Percentiles rank a stretch among this genome's conserved stretches.
Evolutionary conservation across 768 basidiomycete species (phyloP).

Genomic region (Hygrocybe punicea): DNA sequence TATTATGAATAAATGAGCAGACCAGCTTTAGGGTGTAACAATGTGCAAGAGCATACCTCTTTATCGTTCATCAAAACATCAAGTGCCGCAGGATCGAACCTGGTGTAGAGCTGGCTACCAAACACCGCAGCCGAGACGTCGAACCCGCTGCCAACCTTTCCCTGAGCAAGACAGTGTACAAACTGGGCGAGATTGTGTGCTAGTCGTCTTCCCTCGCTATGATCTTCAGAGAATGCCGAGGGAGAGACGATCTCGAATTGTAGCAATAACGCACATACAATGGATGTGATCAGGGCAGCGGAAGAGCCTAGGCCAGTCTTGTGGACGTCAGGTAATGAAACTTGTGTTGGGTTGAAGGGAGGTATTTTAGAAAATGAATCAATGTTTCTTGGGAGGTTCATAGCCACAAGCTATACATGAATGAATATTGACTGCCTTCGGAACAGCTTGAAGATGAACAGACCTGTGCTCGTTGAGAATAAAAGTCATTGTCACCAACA

Average conservation of each 20-base stretch:
- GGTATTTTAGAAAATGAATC: slow-evolving; percentile 64
- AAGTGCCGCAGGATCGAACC: slow-evolving; percentile 75
- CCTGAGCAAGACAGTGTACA: slow-evolving; percentile 93
- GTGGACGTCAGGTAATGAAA: slow-evolving; percentile 76
- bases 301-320: slow-evolving; percentile 98
- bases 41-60: slow-evolving; percentile 28
- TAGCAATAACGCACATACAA: slow-evolving; percentile 80
- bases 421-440: not conserved
- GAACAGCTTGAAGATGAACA: slow-evolving; percentile 16
- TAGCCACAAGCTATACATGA: slow-evolving; percentile 53
- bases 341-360: slow-evolving; percentile 71
- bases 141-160: slow-evolving; percentile 97
- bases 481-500: slow-evolving; percentile 95
- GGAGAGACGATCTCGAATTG: slow-evolving; percentile 63
- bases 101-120: slow-evolving; percentile 89
- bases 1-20: not conserved
- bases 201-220: slow-evolving; percentile 51
- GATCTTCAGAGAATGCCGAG: slow-evolving; percentile 43
- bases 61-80: slow-evolving; percentile 60
- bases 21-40: slow-evolving; percentile 1
- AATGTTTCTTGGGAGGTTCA: slow-evolving; percentile 59
- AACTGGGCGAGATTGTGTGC: slow-evolving; percentile 94
- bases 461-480: slow-evolving; percentile 88
- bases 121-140: slow-evolving; percentile 93
- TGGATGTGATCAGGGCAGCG: slow-evolving; percentile 93